A percentile compares a stretch with the other conserved stretches of the same genome.
Evolutionary conservation across 2,329 filamentous ascomycete species (phyloP).

Genomic region (Fusarium miscanthi): DNA sequence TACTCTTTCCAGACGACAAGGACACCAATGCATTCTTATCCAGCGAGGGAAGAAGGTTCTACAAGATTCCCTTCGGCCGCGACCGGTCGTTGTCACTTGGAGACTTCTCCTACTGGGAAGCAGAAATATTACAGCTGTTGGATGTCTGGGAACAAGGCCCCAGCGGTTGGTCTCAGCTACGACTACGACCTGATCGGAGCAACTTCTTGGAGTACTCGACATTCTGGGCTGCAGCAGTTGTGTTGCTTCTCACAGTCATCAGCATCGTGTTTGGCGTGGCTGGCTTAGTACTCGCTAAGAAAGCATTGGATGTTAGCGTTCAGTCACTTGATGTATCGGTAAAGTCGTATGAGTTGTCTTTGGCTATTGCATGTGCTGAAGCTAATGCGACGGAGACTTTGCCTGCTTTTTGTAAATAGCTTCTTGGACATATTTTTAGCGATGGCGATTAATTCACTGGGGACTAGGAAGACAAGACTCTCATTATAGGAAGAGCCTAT

Average conservation of each 20-base stretch:
- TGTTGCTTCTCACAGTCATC: not conserved
- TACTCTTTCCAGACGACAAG: not conserved
- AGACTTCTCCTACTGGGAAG: not conserved
- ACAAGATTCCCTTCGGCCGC: not conserved
- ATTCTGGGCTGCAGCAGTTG: not conserved
- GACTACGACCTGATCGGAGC: not conserved
- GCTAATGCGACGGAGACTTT: not conserved
- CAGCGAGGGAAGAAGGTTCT: not conserved
- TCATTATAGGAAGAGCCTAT: not conserved
- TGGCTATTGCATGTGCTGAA: not conserved
- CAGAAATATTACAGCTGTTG: not conserved
- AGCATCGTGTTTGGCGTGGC: not conserved
- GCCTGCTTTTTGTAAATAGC: not conserved
- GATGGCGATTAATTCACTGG: accelerated
- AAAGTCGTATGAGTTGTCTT: not conserved
- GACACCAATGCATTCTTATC: not conserved
- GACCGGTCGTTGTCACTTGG: not conserved
- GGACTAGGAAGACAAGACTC: not conserved
- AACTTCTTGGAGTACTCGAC: not conserved
- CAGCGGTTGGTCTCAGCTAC: not conserved
- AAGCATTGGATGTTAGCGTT: not conserved
- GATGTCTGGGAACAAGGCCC: not conserved
- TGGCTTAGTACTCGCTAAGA: not conserved
- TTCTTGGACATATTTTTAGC: not conserved
- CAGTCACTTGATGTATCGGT: not conserved